A percentile compares a stretch with the other conserved stretches of the same genome.
Conservation (phyloP, 441 rosid species). For the Jatropha multifida region DNA sequence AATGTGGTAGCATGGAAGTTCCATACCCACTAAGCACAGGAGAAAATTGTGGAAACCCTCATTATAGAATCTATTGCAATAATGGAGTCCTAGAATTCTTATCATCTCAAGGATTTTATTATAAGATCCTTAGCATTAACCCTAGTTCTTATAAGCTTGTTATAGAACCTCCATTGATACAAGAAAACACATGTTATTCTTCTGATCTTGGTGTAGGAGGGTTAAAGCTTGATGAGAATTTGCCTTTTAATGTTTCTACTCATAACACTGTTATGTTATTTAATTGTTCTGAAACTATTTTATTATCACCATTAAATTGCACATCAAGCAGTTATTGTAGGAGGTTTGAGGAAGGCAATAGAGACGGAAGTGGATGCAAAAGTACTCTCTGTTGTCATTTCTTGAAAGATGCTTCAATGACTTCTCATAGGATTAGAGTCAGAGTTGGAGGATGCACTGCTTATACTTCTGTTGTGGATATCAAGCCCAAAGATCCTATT, state of each 20-base stretch:
- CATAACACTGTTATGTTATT: constrained; percentile 57
- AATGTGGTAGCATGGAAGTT: constrained; percentile 50
- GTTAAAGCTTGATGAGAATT: constrained; percentile 40
- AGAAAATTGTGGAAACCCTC: constrained; percentile 50
- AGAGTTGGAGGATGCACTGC: constrained; percentile 59
- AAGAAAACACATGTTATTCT: constrained; percentile 38
- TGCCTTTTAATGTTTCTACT: constrained; percentile 55
- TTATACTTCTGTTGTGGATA: constrained; percentile 45
- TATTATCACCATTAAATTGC: constrained; percentile 52
- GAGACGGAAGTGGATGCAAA: constrained; percentile 35
- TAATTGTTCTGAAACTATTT: constrained; percentile 45
- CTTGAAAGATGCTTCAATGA: constrained; percentile 59
- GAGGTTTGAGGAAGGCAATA: constrained; percentile 33
- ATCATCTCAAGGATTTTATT: constrained; percentile 38
- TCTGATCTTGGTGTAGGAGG: constrained; percentile 54
- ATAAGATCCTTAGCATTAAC: constrained; percentile 46
- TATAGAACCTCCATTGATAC: constrained; percentile 45
- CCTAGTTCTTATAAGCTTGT: constrained; percentile 39
- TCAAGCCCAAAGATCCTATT: constrained; percentile 27
- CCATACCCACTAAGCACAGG: constrained; percentile 61
- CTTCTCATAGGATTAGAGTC: constrained; percentile 46
- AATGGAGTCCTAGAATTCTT: constrained; percentile 37
- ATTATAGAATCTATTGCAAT: constrained; percentile 48
- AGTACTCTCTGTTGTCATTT: constrained; percentile 59
- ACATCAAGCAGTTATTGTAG: constrained; percentile 45